A percentile compares a stretch with the other conserved stretches of the same genome.
Evolutionary conservation across 768 basidiomycete genomes (phyloP).

Genomic region (Suillus americanus): DNA sequence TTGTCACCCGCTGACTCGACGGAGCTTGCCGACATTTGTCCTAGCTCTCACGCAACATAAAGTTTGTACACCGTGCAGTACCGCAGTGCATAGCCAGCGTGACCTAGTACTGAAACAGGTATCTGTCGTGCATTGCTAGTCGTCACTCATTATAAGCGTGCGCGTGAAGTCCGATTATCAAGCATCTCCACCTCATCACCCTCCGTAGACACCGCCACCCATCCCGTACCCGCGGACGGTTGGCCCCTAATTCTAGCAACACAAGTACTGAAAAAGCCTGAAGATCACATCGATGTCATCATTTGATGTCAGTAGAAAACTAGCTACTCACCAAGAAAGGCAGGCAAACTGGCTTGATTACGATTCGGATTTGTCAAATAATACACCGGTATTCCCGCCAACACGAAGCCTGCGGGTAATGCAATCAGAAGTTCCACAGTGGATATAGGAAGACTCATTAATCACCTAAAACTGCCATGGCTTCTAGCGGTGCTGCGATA

Average conservation of each 20-base stretch:
- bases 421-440: constrained; percentile 1
- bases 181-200: constrained; percentile 69
- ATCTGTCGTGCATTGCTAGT: neutral
- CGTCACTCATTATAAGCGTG: constrained; percentile 9
- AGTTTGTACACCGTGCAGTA: neutral
- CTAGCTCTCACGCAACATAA: constrained; percentile 18
- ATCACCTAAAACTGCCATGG: constrained; percentile 82
- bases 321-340: constrained; percentile 36
- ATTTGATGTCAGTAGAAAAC: constrained; percentile 3
- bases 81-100: neutral
- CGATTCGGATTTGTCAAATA: constrained; percentile 75
- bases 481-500: constrained; percentile 89
- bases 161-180: constrained; percentile 27
- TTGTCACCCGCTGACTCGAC: constrained; percentile 1
- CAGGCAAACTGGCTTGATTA: constrained; percentile 36
- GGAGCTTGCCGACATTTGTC: constrained; percentile 10
- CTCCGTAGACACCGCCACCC: constrained; percentile 76
- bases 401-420: constrained; percentile 61
- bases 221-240: constrained; percentile 58
- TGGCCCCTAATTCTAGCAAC: constrained; percentile 51
- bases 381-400: constrained; percentile 79
- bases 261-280: constrained; percentile 43
- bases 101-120: neutral
- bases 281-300: neutral
- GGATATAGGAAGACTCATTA: constrained; percentile 6